Base-by-base conservation (phyloP, 2,329 filamentous ascomycete genomes). In the Aspergillus sp. region DNA sequence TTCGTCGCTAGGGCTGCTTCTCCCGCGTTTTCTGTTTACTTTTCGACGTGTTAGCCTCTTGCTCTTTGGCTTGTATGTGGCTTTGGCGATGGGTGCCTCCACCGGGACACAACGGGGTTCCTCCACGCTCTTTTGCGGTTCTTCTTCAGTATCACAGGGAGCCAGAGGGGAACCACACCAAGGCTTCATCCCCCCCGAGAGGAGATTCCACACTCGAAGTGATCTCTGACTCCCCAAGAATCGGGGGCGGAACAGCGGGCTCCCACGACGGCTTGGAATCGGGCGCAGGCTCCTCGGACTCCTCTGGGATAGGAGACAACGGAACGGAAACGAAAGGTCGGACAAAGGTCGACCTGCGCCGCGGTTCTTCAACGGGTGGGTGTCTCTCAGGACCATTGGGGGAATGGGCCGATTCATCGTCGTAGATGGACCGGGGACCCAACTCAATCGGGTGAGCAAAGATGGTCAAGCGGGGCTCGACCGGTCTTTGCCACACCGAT, bases 301-400 rank as follows among this genome's bases (percentile, higher is more conserved):
- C 43, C 40, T 55, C 52, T 13, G 43, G 44, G 12, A 56, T 43
- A 11, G 51, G 29, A 13, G 35, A 37, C 19, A 37, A 28, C 26
- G 35, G 35, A 37, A 11, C 27, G 35, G 35, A 27, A 6, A 37
- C 12, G 35, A 12, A 11, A 37, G n/a, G 11, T 11, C 35, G 26
- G 19, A 27, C 26, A 37, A 11, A 19, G 11, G 19, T n/a, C 13
- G 26, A 10, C n/a, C 19, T 13, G 26, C 26, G n/a, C 35, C n/a
- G 35, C 19, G 8, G 9, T 19, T 6, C 7, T 37, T 37, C 35
- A 8, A 27, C 26, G 27, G 35, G 27, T 13, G 26, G 13, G 19
- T 11, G 26, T 28, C 11, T 11, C 11, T n/a, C 27, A 27, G 35
- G 35, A 19, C 19, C 35, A 7, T 11, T 27, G 35, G 35, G 27